phyloP scores from a whole-genome alignment of 148 eudicot genomes.

The Fagopyrum tataricum region DNA sequence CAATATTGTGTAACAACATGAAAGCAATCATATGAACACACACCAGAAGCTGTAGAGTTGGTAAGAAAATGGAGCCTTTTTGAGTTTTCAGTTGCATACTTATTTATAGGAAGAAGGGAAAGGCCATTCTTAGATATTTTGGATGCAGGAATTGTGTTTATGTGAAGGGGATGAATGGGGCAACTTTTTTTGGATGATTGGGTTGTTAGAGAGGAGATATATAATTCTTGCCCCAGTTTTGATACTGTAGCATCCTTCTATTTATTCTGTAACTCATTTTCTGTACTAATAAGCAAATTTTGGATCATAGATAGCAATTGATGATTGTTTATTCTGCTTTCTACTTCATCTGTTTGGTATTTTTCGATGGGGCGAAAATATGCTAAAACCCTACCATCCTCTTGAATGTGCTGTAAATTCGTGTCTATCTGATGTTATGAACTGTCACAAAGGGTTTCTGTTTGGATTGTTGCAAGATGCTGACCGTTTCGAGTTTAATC shows the following conservation, averaged over 20 bases:
- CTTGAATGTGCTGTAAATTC: no score
- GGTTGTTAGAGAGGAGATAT: background rate
- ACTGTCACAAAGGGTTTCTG: no score
- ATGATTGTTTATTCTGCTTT: background rate
- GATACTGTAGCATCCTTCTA: slow-evolving; percentile 1
- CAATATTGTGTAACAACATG: slow-evolving; percentile 12
- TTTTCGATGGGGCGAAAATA: no score
- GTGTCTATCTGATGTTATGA: no score
- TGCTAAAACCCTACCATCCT: no score
- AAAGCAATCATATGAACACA: slow-evolving; percentile 10
- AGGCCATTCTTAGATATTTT: slow-evolving; percentile 1
- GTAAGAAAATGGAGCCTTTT: no score
- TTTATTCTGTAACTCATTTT: slow-evolving; percentile 3
- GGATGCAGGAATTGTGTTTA: slow-evolving; percentile 9
- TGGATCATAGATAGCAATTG: background rate
- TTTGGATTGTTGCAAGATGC: no score
- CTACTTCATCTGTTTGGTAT: no score
- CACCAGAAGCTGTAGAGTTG: no score
- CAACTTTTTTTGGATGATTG: background rate
- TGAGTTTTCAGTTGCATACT: background rate
- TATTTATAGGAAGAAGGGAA: background rate
- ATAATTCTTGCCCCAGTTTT: slow-evolving; percentile 1
- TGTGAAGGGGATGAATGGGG: background rate
- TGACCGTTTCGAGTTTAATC: no score
- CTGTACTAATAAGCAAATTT: slow-evolving; percentile 5